Base-by-base conservation (phyloP, 768 basidiomycete species). In the Amanita molliuscula region DNA sequence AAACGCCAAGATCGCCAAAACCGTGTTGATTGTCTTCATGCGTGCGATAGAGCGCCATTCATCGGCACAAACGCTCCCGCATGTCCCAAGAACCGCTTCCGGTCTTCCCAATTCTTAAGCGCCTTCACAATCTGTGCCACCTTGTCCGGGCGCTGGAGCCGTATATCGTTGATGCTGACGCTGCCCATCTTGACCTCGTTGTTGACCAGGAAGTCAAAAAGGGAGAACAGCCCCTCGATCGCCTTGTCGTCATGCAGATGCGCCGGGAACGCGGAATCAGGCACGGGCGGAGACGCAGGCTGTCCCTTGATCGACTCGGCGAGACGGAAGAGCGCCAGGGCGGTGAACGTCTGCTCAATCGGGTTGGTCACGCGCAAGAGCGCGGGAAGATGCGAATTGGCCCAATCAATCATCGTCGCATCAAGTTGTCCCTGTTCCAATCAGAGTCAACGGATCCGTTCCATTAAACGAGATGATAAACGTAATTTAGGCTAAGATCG, bases 151-250 rank as follows among this genome's bases (percentile, higher is more conserved):
- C 85, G 88, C 26, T 88, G 89, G 53, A 80, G 78, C 45, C 89
- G 74, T 29, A 98, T 75, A 65, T 98, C 95, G 61, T 95, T 95
- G 67, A 96, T 94, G 58, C 88, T 92, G 28, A 97, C 84, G 53
- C 82, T 79, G 7, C 88, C 93, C 73, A 95, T 88, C 67, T 86
- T 85, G 51, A 94, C 82, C 44, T 92, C 92, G 53, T 91, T 89
- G 58, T 94, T 91, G 42, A 97, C 75, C 49, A 96, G 66, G 66
- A 90, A 93, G 66, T 97, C 94, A 66, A 96, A 95, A 49, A 95
- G 68, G 50, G 78, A 74, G 70, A 95, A 93, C 25, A 95, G 70
- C 13, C 92, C 90, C 23, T 91, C 88, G 11, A 95, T 69, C 41
- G 49, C n/a, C 56, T 85, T 88, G 55, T 94, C 85, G 60, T 92